A percentile compares a stretch with the other conserved stretches of the same genome.
Evolutionary conservation across 805 yeast genomes (phyloP).

Genomic region (Pichia gijzeniarum): DNA sequence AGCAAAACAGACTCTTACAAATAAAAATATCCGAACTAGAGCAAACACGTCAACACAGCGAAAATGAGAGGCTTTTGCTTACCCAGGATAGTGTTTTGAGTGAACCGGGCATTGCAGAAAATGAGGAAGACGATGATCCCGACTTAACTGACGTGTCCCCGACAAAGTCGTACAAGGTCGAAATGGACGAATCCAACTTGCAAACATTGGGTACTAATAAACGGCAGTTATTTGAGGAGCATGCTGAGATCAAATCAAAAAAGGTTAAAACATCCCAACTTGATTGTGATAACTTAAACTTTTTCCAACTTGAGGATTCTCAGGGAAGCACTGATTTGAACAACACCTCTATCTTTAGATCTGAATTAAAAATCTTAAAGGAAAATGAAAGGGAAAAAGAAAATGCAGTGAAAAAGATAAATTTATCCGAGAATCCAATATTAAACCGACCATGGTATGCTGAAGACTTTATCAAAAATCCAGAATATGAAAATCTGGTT

Average conservation of each 20-base stretch:
- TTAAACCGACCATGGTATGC: slow-evolving; percentile 29
- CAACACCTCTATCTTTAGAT: background rate
- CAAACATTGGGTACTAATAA: background rate
- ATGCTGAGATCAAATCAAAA: background rate
- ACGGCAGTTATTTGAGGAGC: background rate
- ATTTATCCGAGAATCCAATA: slow-evolving; percentile 25
- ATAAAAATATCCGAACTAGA: background rate
- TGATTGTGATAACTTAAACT: background rate
- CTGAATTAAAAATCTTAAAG: background rate
- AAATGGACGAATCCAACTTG: background rate
- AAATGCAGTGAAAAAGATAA: slow-evolving; percentile 1
- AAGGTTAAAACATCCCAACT: background rate
- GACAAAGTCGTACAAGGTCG: slow-evolving; percentile 1
- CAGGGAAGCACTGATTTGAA: background rate
- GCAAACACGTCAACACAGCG: background rate
- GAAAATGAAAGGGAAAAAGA: background rate
- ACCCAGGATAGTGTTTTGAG: slow-evolving; percentile 9
- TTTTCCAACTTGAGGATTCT: slow-evolving; percentile 7
- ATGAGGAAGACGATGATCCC: slow-evolving; percentile 1
- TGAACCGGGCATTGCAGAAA: background rate
- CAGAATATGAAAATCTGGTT: slow-evolving; percentile 12
- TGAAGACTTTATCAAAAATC: slow-evolving; percentile 32
- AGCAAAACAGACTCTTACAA: background rate
- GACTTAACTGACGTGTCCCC: slow-evolving; percentile 10
- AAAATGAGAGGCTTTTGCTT: background rate